Conservation (phyloP, 1,139 yeast genomes). For the Yamadazyma sp. region DNA sequence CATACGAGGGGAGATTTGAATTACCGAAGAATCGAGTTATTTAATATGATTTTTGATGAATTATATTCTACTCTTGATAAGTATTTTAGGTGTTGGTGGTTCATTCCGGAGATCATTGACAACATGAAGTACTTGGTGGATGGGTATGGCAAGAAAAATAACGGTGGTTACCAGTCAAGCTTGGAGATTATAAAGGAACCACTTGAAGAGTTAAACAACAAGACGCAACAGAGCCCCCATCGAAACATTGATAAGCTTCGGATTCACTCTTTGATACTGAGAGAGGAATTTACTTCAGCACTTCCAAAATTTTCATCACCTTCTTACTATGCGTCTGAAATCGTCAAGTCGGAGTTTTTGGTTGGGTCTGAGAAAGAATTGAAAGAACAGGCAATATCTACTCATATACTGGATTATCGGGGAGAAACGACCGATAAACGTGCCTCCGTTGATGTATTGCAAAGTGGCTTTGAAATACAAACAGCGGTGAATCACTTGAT, state of each 20-base stretch:
- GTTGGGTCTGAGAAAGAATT: slow-evolving; percentile 1
- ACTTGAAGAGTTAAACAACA: slow-evolving; percentile 1
- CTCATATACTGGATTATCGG: background rate
- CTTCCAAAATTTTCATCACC: slow-evolving; percentile 13
- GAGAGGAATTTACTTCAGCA: slow-evolving; percentile 6
- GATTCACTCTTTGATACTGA: slow-evolving; percentile 1
- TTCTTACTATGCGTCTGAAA: slow-evolving; percentile 6
- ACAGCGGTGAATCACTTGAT: background rate
- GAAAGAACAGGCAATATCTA: background rate
- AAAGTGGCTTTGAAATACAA: background rate
- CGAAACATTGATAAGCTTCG: slow-evolving; percentile 1
- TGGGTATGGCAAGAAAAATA: background rate
- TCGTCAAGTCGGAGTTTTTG: slow-evolving; percentile 1
- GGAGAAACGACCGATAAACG: background rate
- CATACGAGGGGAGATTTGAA: slow-evolving; percentile 10
- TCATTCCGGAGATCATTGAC: slow-evolving; percentile 17
- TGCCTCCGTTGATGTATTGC: background rate
- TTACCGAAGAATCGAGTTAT: slow-evolving; percentile 4
- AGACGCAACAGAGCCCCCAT: background rate
- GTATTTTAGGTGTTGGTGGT: slow-evolving; percentile 20
- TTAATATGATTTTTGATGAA: slow-evolving; percentile 9
- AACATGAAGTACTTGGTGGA: slow-evolving; percentile 9
- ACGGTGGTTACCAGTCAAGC: background rate
- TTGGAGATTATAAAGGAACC: background rate
- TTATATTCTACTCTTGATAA: slow-evolving; percentile 11